Base-by-base conservation (phyloP, 805 yeast genomes). In the Cyberlindnera americana region DNA sequence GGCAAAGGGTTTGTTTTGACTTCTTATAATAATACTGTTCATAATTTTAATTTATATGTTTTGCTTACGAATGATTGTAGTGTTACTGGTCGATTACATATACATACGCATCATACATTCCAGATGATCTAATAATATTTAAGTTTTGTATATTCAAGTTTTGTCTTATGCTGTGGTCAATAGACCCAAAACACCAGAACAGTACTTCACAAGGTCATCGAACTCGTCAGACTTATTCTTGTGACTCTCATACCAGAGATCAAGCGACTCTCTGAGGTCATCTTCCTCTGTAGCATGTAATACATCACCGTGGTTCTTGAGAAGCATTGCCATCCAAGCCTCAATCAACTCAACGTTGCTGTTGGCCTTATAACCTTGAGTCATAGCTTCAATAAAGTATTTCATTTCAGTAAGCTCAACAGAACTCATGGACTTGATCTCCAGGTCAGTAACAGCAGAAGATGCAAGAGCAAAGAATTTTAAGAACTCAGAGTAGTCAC, bases 281-380 rank as follows among this genome's bases (percentile, higher is more conserved):
- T 59, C 65, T 30, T 67, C 71, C 43, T 55, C 60, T 47, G 57
- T 62, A 39, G 58, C 65, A 56, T 59, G 65, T 23, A 93, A 65
- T 6, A 86, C 78, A 59, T 91, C 98, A 19, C 91, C 90, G 61
- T 93, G 99, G 35, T 74, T 74, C 55, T 77, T 78, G 46, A 88
- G 69, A 38, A 90, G 70, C 69, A 88, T 70, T 15, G 79, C 69
- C 72, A 86, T 78, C 61, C 88, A 75, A 1, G 95, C 95, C 58
- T 88, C 89, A 38, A 81, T 73, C 14, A 91, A 64, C 50, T 93
- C 99, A 57, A 75, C 79, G 61, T 89, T 78, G 13, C 48, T 59
- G 42, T 83, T 83, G 6, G 67, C 45, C 6, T 57, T 49, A 33
- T 85, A 58, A 2, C 91, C 95, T 33, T 60, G 62, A 3, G 74